Evolutionary conservation across 306 rosid species (phyloP).

Genomic region (Cucumis hystrix): DNA sequence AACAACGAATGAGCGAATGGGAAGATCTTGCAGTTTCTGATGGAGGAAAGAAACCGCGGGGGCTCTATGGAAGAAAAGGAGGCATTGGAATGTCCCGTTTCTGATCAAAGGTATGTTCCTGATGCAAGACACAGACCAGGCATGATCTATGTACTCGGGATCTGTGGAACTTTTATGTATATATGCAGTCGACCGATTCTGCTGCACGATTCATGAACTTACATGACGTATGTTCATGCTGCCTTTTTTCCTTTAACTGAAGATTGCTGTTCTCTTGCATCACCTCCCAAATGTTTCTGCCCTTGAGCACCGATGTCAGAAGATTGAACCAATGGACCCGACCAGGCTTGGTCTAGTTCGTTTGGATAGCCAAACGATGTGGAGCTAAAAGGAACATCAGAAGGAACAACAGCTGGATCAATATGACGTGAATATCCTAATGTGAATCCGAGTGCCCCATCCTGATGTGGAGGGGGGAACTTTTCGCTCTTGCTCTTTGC

Average conservation of each 20-base stretch:
- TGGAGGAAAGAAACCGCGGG: neutral
- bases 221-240: neutral
- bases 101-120: neutral
- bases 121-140: neutral
- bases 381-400: slow-evolving; percentile 50
- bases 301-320: slow-evolving; percentile 34
- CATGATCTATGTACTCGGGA: neutral
- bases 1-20: neutral
- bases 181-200: neutral
- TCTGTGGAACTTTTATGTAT: neutral
- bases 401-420: slow-evolving; percentile 63
- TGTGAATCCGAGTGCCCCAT: slow-evolving; percentile 69
- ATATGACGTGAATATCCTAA: slow-evolving; percentile 52
- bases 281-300: slow-evolving; percentile 36
- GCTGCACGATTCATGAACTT: neutral
- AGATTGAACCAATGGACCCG: slow-evolving; percentile 68
- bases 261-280: slow-evolving; percentile 24
- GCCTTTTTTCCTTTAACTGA: slow-evolving; percentile 47
- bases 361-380: slow-evolving; percentile 49
- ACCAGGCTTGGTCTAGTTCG: slow-evolving; percentile 65
- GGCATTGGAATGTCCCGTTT: neutral
- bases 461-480: slow-evolving; percentile 95
- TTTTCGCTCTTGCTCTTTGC: slow-evolving; percentile 98
- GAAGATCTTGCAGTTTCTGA: neutral
- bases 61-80: neutral